A percentile compares a stretch with the other conserved stretches of the same genome.
These are phyloP conservation scores for Zygosaccharomyces pseudobailii DNA, from an alignment of 1,139 yeast genomes.

Conservation along the genomic window DNA sequence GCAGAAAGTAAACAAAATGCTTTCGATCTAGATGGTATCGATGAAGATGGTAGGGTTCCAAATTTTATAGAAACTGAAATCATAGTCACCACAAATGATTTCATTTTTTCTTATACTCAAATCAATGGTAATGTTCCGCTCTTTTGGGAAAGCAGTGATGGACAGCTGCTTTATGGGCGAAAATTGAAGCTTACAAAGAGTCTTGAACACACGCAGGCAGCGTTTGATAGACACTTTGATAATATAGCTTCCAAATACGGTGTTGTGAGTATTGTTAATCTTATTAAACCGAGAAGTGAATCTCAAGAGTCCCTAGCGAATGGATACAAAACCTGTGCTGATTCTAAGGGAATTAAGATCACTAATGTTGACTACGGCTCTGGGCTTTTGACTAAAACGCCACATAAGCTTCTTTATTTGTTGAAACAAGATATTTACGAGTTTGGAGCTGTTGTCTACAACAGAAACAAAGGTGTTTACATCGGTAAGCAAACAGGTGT, in stretches of 20 bases:
- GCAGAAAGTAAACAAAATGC: conserved; percentile 56
- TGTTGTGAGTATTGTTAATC: conserved; percentile 56
- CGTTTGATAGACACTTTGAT: conserved; percentile 62
- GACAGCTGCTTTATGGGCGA: conserved; percentile 47
- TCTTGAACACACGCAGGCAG: conserved; percentile 59
- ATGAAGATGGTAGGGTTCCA: conserved; percentile 65
- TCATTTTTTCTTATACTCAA: conserved; percentile 54
- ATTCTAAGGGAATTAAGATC: conserved; percentile 28
- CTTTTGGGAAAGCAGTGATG: conserved; percentile 52
- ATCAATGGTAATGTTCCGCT: conserved; percentile 68
- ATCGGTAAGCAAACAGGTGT: conserved; percentile 68
- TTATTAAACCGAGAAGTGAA: conserved; percentile 38
- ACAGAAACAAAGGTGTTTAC: conserved; percentile 43
- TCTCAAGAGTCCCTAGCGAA: conserved; percentile 40
- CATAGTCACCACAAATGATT: conserved; percentile 49
- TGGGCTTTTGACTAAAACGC: conserved; percentile 36
- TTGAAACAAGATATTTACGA: conserved; percentile 49
- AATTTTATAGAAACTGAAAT: conserved; percentile 65
- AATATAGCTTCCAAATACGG: conserved; percentile 54
- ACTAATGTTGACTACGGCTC: conserved; percentile 36
- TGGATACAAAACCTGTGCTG: conserved; percentile 35
- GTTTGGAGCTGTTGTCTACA: conserved; percentile 63
- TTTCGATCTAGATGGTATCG: conserved; percentile 66
- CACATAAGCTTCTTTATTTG: conserved; percentile 37
- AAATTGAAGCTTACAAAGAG: conserved; percentile 53